Evolutionary conservation across 139 green algal species (phyloP).

Genomic region (Coelastrella sp.): DNA sequence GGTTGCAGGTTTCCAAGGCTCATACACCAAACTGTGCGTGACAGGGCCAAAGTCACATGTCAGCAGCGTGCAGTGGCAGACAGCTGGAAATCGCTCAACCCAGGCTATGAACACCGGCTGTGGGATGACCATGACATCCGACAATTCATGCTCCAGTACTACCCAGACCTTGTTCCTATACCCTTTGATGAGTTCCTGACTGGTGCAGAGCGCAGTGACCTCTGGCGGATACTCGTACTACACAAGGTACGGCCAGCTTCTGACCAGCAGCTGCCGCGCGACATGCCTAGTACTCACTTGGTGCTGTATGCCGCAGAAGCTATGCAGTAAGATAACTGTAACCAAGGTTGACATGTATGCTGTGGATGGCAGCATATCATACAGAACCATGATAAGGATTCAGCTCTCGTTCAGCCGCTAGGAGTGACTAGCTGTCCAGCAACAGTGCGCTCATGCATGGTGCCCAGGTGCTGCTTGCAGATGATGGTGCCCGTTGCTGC

Average conservation of each 20-base stretch:
- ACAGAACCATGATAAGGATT: too few species aligned
- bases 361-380: too few species aligned
- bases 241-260: constrained; percentile 2
- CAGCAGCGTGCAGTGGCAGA: constrained; percentile 5
- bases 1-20: neutral
- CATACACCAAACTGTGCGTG: constrained; percentile 26
- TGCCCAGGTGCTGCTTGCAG: too few species aligned
- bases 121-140: constrained; percentile 24
- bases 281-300: neutral
- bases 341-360: too few species aligned
- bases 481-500: too few species aligned
- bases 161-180: constrained; percentile 31
- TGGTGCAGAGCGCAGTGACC: constrained; percentile 28
- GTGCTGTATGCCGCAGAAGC: neutral
- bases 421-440: too few species aligned
- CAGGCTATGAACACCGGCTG: constrained; percentile 1
- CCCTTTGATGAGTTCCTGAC: constrained; percentile 16
- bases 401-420: too few species aligned
- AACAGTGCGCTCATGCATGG: too few species aligned
- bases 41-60: constrained; percentile 14
- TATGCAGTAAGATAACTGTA: too few species aligned
- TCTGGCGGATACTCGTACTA: constrained; percentile 38
- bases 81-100: constrained; percentile 28
- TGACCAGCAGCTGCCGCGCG: neutral
- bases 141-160: neutral